These are phyloP conservation scores for Xerocomus amazonicus DNA, from an alignment of 1,284 basidiomycete species.

Conservation along the genomic window DNA sequence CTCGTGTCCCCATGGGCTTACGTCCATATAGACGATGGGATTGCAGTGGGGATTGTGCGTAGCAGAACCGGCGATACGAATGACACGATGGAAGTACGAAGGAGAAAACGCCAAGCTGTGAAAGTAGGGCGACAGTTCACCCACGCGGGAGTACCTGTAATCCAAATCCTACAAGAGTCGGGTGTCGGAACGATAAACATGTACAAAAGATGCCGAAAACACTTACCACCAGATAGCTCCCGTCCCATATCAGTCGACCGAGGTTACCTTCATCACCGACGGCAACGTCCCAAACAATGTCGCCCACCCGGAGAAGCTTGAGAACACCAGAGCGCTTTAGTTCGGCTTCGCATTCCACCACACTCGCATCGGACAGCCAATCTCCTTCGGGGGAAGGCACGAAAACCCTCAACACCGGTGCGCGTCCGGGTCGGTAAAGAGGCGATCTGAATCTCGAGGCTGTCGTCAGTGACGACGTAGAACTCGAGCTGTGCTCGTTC, in stretches of 20 bases:
- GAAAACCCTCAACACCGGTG: constrained; percentile 72
- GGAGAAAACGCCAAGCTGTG: constrained; percentile 74
- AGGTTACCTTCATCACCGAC: constrained; percentile 79
- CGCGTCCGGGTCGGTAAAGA: constrained; percentile 61
- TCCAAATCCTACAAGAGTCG: constrained; percentile 62
- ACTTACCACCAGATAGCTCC: constrained; percentile 70
- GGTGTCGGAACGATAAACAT: constrained; percentile 5
- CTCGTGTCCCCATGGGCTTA: constrained; percentile 72
- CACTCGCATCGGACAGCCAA: constrained; percentile 75
- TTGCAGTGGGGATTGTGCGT: constrained; percentile 48
- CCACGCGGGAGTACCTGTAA: constrained; percentile 68
- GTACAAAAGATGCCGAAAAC: constrained; percentile 1
- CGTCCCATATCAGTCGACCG: constrained; percentile 78
- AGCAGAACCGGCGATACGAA: constrained; percentile 52
- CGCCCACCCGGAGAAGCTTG: constrained; percentile 61
- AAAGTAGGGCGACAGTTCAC: constrained; percentile 73
- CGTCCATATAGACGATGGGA: constrained; percentile 68
- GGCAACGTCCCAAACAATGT: constrained; percentile 79
- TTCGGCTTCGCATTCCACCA: constrained; percentile 76
- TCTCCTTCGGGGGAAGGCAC: constrained; percentile 78
- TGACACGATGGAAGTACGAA: constrained; percentile 80
- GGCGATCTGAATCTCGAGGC: constrained; percentile 55
- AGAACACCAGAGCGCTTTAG: constrained; percentile 55
- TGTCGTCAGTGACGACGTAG: constrained; percentile 10
- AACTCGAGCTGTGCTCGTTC: constrained; percentile 10